Evolutionary conservation across 2,329 filamentous ascomycete genomes (phyloP).

Genomic region (Trichoderma koningii): DNA sequence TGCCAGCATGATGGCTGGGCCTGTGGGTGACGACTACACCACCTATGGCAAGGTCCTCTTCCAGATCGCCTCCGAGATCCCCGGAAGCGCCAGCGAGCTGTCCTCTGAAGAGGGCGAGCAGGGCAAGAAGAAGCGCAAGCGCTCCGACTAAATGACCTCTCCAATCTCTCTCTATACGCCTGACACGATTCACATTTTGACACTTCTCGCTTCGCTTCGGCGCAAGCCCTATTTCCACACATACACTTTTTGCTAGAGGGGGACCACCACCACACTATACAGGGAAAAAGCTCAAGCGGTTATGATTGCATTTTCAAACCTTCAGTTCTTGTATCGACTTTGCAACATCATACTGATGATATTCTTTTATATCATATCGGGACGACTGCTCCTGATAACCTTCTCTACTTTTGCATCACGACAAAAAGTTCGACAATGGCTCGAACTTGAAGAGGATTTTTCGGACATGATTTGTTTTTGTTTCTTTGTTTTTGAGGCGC

Average conservation of each 20-base stretch:
- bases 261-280: conserved; percentile 35
- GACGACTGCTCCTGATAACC: conserved; percentile 29
- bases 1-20: conserved; percentile 46
- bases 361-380: conserved; percentile 35
- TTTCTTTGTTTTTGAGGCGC: conserved; percentile 33
- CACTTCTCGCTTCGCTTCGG: conserved; percentile 26
- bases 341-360: conserved; percentile 34
- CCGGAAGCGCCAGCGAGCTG: conserved; percentile 63
- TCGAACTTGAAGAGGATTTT: conserved; percentile 28
- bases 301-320: conserved; percentile 44
- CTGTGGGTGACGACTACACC: conserved; percentile 62
- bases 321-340: conserved; percentile 50
- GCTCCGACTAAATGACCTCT: conserved; percentile 57
- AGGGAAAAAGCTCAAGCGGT: conserved; percentile 42
- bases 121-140: conserved; percentile 69
- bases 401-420: conserved; percentile 35
- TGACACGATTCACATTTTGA: conserved; percentile 27
- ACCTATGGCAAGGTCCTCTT: conserved; percentile 77
- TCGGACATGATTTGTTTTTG: conserved; percentile 21
- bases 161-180: background rate
- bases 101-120: conserved; percentile 57
- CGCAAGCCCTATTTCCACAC: conserved; percentile 22
- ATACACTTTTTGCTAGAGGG: conserved; percentile 39
- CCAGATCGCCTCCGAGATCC: conserved; percentile 73
- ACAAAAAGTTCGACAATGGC: conserved; percentile 36